phyloP scores from a whole-genome alignment of 2,329 filamentous ascomycete species.

The Diaporthe vexans region DNA sequence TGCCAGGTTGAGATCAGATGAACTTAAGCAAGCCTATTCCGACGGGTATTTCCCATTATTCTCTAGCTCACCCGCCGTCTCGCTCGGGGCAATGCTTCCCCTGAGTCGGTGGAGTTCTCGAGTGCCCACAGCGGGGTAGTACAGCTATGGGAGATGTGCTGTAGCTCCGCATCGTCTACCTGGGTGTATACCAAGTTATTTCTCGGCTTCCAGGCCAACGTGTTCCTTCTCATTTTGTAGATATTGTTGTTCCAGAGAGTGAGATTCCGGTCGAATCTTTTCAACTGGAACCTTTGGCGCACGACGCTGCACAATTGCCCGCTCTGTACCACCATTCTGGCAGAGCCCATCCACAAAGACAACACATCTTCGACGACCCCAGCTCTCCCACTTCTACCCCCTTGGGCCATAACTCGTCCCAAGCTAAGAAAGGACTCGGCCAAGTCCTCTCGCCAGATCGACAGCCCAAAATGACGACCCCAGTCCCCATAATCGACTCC shows the following conservation, averaged over 20 bases:
- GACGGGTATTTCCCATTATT: constrained; percentile 13
- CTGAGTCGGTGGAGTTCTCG: constrained; percentile 30
- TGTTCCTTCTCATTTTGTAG: neutral
- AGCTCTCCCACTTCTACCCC: neutral
- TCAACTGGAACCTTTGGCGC: neutral
- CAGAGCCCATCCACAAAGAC: neutral
- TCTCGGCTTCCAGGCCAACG: neutral
- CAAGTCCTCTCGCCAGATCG: neutral
- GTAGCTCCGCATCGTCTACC: constrained; percentile 27
- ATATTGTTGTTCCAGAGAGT: neutral
- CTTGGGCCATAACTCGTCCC: neutral
- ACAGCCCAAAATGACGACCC: constrained; percentile 35
- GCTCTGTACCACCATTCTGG: neutral
- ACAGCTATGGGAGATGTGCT: constrained; percentile 5
- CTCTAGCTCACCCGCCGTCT: neutral
- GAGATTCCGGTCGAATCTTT: too few species aligned
- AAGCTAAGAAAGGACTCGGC: neutral
- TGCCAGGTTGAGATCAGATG: constrained; percentile 11
- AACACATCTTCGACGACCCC: too few species aligned
- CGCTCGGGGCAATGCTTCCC: constrained; percentile 30
- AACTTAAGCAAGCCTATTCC: neutral
- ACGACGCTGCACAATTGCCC: neutral
- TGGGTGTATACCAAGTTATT: neutral
- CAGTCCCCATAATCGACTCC: constrained; percentile 81
- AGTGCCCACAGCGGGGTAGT: constrained; percentile 37